Percentiles rank a stretch among this genome's conserved stretches.
These are phyloP conservation scores for Psilocybe subaeruginosa DNA, from an alignment of 768 basidiomycete species.

Conservation along the genomic window DNA sequence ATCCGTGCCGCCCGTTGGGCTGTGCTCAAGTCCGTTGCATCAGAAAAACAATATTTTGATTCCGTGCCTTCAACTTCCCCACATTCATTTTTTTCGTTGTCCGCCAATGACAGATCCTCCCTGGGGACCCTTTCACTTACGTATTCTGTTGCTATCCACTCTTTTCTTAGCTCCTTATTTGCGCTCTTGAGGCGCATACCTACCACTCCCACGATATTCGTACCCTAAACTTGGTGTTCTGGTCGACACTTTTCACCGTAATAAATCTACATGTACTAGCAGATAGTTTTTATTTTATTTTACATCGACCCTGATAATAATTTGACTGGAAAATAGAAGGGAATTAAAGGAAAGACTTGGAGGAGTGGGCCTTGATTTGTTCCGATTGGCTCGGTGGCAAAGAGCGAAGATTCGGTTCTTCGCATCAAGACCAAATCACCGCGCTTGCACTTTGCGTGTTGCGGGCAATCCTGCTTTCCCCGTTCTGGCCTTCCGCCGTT, in stretches of 20 bases:
- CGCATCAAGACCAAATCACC: slow-evolving; percentile 62
- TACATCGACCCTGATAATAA: neutral
- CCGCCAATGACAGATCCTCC: slow-evolving; percentile 44
- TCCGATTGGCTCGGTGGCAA: slow-evolving; percentile 73
- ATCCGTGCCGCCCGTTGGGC: neutral
- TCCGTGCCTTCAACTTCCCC: slow-evolving; percentile 39
- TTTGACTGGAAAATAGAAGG: neutral
- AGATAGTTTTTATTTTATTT: slow-evolving; percentile 2
- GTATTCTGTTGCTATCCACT: slow-evolving; percentile 55
- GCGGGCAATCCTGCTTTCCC: slow-evolving; percentile 63
- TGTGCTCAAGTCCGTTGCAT: slow-evolving; percentile 1
- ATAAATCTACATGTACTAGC: slow-evolving; percentile 18
- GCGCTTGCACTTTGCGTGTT: slow-evolving; percentile 54
- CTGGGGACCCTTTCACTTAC: slow-evolving; percentile 41
- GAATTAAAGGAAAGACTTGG: neutral
- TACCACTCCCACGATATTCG: slow-evolving; percentile 49
- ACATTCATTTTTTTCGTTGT: slow-evolving; percentile 40
- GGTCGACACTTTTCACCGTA: slow-evolving; percentile 18
- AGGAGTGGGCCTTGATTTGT: slow-evolving; percentile 41
- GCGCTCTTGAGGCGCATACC: slow-evolving; percentile 51
- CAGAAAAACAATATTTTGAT: slow-evolving; percentile 18
- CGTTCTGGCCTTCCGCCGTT: slow-evolving; percentile 45
- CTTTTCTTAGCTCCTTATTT: slow-evolving; percentile 46
- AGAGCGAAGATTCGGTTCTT: slow-evolving; percentile 45
- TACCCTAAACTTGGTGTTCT: slow-evolving; percentile 36